Percentiles rank a stretch among this genome's conserved stretches.
phyloP scores from a whole-genome alignment of 768 basidiomycete species.

The Lactifluus hygrophoroides region DNA sequence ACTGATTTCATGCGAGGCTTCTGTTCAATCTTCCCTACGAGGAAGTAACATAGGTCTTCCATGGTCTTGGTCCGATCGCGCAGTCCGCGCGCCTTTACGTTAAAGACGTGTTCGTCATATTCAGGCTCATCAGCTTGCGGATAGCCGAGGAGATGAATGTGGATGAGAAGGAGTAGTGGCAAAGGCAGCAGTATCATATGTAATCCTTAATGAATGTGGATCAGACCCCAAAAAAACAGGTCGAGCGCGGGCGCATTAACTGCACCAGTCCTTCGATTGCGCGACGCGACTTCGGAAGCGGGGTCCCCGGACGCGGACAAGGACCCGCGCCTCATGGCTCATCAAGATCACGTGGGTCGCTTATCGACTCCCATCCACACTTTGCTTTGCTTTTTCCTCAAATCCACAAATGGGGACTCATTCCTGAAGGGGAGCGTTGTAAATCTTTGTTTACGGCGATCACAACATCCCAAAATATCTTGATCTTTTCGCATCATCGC shows the following conservation, averaged over 20 bases:
- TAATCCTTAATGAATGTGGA: not conserved
- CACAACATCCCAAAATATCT: not conserved
- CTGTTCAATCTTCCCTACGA: constrained; percentile 37
- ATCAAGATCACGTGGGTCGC: not conserved
- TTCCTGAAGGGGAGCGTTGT: too few relatives aligned
- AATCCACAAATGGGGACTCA: too few relatives aligned
- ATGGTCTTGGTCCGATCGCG: constrained; percentile 43
- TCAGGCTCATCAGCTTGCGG: constrained; percentile 39
- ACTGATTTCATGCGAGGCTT: constrained; percentile 26
- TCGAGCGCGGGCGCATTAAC: not conserved
- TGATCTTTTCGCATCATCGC: not conserved
- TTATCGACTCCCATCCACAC: not conserved
- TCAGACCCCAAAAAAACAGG: not conserved
- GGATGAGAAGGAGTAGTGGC: constrained; percentile 41
- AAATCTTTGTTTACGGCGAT: not conserved
- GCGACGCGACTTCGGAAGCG: constrained; percentile 9
- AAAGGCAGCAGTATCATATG: constrained; percentile 27
- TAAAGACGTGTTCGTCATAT: constrained; percentile 43
- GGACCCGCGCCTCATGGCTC: not conserved
- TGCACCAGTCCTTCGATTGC: not conserved
- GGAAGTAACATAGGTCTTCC: constrained; percentile 45
- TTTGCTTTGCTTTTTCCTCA: not conserved
- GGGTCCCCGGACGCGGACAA: not conserved
- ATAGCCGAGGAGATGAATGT: constrained; percentile 46
- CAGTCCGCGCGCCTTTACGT: constrained; percentile 36